A percentile compares a stretch with the other conserved stretches of the same genome.
Conservation (phyloP, 2,329 filamentous ascomycete species). For the Pseudophaeomoniella oleicola region DNA sequence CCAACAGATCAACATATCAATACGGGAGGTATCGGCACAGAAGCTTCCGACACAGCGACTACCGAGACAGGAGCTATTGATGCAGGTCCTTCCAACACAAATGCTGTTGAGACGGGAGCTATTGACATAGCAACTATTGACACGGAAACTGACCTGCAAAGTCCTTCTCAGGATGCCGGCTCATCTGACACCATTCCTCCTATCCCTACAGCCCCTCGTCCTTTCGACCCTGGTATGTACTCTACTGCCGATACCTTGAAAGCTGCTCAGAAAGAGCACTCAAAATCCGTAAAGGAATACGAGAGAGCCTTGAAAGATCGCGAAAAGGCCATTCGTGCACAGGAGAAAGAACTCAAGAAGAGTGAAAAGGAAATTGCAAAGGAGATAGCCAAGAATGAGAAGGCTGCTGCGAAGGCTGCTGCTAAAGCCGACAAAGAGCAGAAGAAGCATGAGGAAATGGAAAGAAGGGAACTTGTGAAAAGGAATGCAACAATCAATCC, state of each 20-base stretch:
- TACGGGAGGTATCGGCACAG: too few species aligned
- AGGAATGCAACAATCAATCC: conserved; percentile 8
- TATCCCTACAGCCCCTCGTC: conserved; percentile 38
- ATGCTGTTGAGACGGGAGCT: background rate
- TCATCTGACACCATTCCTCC: conserved; percentile 35
- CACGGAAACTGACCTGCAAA: background rate
- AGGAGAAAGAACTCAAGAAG: conserved; percentile 13
- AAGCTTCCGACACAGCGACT: too few species aligned
- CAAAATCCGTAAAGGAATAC: conserved; percentile 48
- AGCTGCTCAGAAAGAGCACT: conserved; percentile 53
- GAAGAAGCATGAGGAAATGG: conserved; percentile 16
- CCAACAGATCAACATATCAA: background rate
- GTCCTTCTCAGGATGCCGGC: too few species aligned
- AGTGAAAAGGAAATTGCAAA: conserved; percentile 10
- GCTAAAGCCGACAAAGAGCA: conserved; percentile 1
- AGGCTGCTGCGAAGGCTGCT: conserved; percentile 15
- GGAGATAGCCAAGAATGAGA: conserved; percentile 26
- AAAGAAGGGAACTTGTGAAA: conserved; percentile 11
- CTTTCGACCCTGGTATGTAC: conserved; percentile 43
- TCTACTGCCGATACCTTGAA: conserved; percentile 44
- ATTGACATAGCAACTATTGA: background rate
- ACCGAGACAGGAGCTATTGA: background rate
- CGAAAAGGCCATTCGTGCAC: conserved; percentile 39
- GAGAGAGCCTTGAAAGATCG: conserved; percentile 52
- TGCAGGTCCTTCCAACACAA: background rate